A percentile compares a stretch with the other conserved stretches of the same genome.
phyloP scores from a whole-genome alignment of 768 basidiomycete species.

The Boletus reticulatus region DNA sequence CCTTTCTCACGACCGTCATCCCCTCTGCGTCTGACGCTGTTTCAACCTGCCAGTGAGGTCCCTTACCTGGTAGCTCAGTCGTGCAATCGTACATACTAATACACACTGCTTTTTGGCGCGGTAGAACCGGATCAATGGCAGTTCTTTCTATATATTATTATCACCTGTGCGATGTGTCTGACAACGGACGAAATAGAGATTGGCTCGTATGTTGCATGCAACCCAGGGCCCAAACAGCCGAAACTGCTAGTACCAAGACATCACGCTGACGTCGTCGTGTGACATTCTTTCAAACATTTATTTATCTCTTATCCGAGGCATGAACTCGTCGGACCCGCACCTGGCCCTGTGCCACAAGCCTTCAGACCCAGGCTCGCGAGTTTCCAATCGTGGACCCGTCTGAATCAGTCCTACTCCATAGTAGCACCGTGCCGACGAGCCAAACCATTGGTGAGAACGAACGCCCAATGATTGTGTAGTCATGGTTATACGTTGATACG shows the following conservation, averaged over 20 bases:
- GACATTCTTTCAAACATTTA: background rate
- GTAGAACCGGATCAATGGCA: background rate
- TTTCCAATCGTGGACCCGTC: too few relatives aligned
- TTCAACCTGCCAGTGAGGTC: background rate
- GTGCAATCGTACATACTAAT: background rate
- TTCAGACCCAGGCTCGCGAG: too few relatives aligned
- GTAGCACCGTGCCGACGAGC: background rate
- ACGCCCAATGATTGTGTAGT: slow-evolving; percentile 3
- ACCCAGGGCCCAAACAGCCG: background rate
- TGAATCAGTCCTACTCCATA: background rate
- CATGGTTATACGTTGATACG: slow-evolving; percentile 20
- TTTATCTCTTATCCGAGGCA: background rate
- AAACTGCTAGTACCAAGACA: background rate
- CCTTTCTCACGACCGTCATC: background rate
- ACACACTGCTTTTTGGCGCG: background rate
- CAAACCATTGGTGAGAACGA: slow-evolving; percentile 6
- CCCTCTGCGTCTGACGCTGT: background rate
- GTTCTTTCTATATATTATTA: slow-evolving; percentile 3
- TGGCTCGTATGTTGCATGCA: background rate
- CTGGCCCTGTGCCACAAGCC: too few relatives aligned
- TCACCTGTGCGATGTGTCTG: slow-evolving; percentile 4
- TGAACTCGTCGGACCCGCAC: background rate
- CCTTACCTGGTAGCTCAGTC: too few relatives aligned
- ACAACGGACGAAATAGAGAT: slow-evolving; percentile 14
- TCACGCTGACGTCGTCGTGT: background rate